These are phyloP conservation scores for Picea sitchensis DNA, from an alignment of 75 land plant genomes.

Conservation along the genomic window DNA sequence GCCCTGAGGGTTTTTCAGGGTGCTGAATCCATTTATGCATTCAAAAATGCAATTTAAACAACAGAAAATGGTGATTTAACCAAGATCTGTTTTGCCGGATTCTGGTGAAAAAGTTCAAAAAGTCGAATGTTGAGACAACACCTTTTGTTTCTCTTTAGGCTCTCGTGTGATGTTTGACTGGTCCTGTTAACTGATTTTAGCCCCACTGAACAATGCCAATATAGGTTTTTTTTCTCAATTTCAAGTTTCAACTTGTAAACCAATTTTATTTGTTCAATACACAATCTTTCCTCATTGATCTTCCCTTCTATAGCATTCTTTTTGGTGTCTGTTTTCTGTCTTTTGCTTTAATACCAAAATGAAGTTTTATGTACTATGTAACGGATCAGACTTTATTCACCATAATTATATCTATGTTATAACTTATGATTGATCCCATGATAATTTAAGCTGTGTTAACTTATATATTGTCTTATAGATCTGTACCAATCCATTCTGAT, in stretches of 20 bases:
- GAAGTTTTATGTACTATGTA: neutral
- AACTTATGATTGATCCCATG: neutral
- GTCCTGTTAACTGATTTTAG: neutral
- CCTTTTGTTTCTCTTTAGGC: neutral
- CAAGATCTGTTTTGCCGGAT: too few relatives aligned
- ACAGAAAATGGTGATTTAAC: too few relatives aligned
- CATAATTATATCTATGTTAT: neutral
- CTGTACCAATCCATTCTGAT: neutral
- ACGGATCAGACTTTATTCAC: neutral
- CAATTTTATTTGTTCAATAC: neutral
- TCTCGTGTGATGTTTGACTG: neutral
- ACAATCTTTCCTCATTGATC: neutral
- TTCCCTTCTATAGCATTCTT: neutral
- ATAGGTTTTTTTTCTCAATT: too few relatives aligned
- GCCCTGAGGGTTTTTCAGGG: too few relatives aligned
- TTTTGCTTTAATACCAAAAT: neutral
- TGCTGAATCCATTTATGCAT: too few relatives aligned
- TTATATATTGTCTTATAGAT: neutral
- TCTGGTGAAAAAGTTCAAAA: too few relatives aligned
- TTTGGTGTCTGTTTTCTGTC: neutral
- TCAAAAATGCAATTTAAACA: too few relatives aligned
- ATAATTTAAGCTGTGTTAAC: neutral
- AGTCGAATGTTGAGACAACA: too few relatives aligned
- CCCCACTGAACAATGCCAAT: neutral
- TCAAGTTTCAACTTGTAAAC: constrained; percentile 3